Conservation (phyloP, 2,329 filamentous ascomycete genomes). For the Capronia epimyces region DNA sequence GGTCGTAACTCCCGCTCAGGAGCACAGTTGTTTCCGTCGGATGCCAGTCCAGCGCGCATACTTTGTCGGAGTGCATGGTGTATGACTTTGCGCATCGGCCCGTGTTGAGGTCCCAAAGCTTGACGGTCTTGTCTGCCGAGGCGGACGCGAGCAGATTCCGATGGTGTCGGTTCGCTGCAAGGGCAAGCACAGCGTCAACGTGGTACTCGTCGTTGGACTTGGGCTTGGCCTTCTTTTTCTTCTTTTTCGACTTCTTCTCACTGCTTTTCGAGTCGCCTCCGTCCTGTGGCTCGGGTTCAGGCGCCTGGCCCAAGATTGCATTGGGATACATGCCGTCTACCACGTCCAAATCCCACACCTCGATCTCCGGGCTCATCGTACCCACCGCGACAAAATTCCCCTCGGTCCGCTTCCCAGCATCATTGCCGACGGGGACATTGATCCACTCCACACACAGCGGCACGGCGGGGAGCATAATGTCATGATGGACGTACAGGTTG, state of each 20-base stretch:
- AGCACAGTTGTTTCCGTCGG: slow-evolving; percentile 78
- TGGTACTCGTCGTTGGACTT: slow-evolving; percentile 92
- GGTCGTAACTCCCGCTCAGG: slow-evolving; percentile 89
- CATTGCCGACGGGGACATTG: slow-evolving; percentile 78
- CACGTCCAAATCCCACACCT: slow-evolving; percentile 95
- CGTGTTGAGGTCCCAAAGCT: slow-evolving; percentile 94
- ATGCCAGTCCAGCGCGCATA: slow-evolving; percentile 94
- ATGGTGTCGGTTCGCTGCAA: slow-evolving; percentile 88
- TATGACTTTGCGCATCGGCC: slow-evolving; percentile 93
- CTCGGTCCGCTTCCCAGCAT: slow-evolving; percentile 56
- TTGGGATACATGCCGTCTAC: slow-evolving; percentile 98
- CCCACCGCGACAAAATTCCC: slow-evolving; percentile 94
- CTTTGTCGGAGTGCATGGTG: slow-evolving; percentile 92
- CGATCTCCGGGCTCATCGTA: slow-evolving; percentile 97
- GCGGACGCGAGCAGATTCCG: slow-evolving; percentile 90
- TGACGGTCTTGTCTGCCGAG: slow-evolving; percentile 94
- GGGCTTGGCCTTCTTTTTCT: slow-evolving; percentile 80
- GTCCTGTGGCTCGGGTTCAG: slow-evolving; percentile 42
- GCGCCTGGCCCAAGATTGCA: slow-evolving; percentile 79
- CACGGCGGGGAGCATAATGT: slow-evolving; percentile 97
- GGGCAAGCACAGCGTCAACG: slow-evolving; percentile 84
- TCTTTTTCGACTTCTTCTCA: slow-evolving; percentile 72
- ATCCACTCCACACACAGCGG: slow-evolving; percentile 95
- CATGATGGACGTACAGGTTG: slow-evolving; percentile 98
- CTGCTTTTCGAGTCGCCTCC: slow-evolving; percentile 20